phyloP scores from a whole-genome alignment of 352 stramenopile genomes.

The Phytophthora cryptogea region DNA sequence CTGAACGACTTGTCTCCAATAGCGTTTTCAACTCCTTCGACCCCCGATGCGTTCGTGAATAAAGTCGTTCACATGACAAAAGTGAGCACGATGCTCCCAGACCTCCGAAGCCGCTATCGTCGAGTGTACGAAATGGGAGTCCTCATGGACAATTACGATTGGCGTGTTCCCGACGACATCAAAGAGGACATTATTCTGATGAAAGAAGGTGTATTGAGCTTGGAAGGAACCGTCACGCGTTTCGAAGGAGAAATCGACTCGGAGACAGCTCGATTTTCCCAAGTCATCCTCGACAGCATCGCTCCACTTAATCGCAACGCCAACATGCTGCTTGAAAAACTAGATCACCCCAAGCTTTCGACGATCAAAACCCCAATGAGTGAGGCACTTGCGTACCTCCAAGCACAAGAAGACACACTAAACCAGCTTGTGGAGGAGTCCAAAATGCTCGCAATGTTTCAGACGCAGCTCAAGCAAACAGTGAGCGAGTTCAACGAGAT shows the following conservation, averaged over 20 bases:
- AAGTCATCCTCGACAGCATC: constrained; percentile 91
- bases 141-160: constrained; percentile 92
- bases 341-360: constrained; percentile 81
- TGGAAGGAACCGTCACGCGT: constrained; percentile 89
- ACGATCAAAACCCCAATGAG: constrained; percentile 76
- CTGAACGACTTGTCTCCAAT: constrained; percentile 86
- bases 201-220: constrained; percentile 90
- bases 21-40: constrained; percentile 73
- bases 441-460: constrained; percentile 88
- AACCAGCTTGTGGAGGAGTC: constrained; percentile 79
- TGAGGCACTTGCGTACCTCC: constrained; percentile 77
- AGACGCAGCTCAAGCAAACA: constrained; percentile 83
- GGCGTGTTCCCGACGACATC: constrained; percentile 91
- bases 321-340: constrained; percentile 74
- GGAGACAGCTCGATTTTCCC: constrained; percentile 91
- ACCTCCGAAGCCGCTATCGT: constrained; percentile 72
- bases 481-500: constrained; percentile 92
- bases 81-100: constrained; percentile 60
- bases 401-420: constrained; percentile 72
- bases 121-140: constrained; percentile 88
- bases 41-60: constrained; percentile 78
- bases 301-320: constrained; percentile 72
- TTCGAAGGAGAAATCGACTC: constrained; percentile 92
- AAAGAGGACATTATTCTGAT: constrained; percentile 94
- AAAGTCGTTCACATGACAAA: constrained; percentile 91